Percentiles rank a stretch among this genome's conserved stretches.
Evolutionary conservation across 768 basidiomycete species (phyloP).

Genomic region (Auricularia sp.): DNA sequence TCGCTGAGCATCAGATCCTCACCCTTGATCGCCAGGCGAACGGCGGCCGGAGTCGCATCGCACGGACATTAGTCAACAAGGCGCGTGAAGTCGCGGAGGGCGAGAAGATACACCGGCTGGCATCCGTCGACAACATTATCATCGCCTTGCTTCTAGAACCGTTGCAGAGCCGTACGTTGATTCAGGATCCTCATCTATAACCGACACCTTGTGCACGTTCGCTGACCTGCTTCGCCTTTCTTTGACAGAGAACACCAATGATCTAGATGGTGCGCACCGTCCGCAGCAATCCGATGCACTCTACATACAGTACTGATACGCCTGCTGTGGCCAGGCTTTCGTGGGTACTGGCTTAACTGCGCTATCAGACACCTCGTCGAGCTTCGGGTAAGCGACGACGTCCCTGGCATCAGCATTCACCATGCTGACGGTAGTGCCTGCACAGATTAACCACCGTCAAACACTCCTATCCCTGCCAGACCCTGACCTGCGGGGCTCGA

Average conservation of each 20-base stretch:
- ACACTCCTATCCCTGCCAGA: slow-evolving; percentile 65
- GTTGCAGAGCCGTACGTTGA: slow-evolving; percentile 72
- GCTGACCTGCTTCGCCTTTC: slow-evolving; percentile 1
- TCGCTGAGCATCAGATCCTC: slow-evolving; percentile 82
- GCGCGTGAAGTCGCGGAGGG: slow-evolving; percentile 81
- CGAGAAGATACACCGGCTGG: slow-evolving; percentile 74
- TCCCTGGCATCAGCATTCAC: slow-evolving; percentile 4
- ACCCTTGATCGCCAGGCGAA: slow-evolving; percentile 54
- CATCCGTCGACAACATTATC: slow-evolving; percentile 71
- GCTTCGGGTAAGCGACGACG: slow-evolving; percentile 41
- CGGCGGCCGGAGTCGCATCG: slow-evolving; percentile 59
- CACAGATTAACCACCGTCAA: slow-evolving; percentile 75
- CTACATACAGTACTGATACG: not conserved
- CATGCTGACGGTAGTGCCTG: not conserved
- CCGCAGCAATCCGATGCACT: slow-evolving; percentile 7
- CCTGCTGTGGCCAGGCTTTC: slow-evolving; percentile 45
- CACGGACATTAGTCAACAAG: slow-evolving; percentile 66
- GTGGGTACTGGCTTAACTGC: slow-evolving; percentile 73
- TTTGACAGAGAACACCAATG: slow-evolving; percentile 55
- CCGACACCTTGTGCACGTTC: not conserved
- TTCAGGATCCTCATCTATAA: slow-evolving; percentile 9
- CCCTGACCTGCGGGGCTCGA: slow-evolving; percentile 65
- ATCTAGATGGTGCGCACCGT: slow-evolving; percentile 46
- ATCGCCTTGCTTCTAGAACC: slow-evolving; percentile 75
- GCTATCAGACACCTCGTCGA: slow-evolving; percentile 72